phyloP scores from a whole-genome alignment of 768 basidiomycete genomes.

The Rhizopogon vesiculosus region DNA sequence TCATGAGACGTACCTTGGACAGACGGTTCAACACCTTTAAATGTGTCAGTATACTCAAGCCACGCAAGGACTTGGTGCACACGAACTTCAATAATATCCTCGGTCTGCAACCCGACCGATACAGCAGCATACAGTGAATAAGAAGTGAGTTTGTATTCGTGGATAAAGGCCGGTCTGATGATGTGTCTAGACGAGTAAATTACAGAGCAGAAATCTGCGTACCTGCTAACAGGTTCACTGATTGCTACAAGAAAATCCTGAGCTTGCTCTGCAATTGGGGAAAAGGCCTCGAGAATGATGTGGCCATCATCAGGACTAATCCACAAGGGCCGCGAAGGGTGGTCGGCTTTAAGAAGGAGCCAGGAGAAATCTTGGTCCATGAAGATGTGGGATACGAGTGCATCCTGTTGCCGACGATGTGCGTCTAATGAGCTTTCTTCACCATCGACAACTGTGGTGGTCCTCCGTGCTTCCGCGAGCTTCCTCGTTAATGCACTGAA shows the following conservation, averaged over 20 bases:
- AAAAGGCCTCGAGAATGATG: constrained; percentile 97
- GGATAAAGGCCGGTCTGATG: constrained; percentile 89
- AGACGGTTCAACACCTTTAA: constrained; percentile 71
- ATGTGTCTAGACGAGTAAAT: constrained; percentile 16
- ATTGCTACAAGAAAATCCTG: constrained; percentile 99
- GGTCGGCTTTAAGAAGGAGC: constrained; percentile 86
- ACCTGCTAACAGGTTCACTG: constrained; percentile 98
- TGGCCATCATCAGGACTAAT: constrained; percentile 89
- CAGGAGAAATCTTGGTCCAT: constrained; percentile 83
- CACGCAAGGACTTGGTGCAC: background rate
- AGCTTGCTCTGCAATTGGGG: constrained; percentile 95
- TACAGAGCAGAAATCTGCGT: constrained; percentile 34
- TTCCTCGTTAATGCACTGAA: constrained; percentile 81
- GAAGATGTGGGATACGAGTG: constrained; percentile 77
- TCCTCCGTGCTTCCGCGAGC: constrained; percentile 57
- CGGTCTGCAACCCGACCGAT: constrained; percentile 95
- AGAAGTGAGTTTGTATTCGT: constrained; percentile 98
- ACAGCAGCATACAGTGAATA: constrained; percentile 99
- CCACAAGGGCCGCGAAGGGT: constrained; percentile 91
- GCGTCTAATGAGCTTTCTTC: constrained; percentile 52
- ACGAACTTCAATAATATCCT: constrained; percentile 93
- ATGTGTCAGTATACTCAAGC: background rate
- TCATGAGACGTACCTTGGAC: constrained; percentile 50
- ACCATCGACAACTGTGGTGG: constrained; percentile 31
- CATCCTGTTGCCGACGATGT: constrained; percentile 71